Evolutionary conservation across 192 early-diverging fungal species (phyloP).

Genomic region (Borealophlyctis nickersoniae): DNA sequence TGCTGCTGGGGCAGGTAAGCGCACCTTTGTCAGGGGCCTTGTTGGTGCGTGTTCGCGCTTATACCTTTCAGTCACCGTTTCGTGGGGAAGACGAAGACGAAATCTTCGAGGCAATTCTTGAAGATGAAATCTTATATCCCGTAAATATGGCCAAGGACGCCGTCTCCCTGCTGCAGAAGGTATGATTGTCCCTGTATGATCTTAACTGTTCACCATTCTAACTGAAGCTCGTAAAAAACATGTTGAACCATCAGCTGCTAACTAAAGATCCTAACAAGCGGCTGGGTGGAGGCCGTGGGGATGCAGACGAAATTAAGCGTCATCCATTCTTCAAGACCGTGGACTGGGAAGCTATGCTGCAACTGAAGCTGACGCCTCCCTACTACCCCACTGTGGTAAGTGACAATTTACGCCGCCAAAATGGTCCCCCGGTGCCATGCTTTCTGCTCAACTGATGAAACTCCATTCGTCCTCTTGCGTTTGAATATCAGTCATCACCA

Average conservation of each 20-base stretch:
- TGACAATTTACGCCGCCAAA: too few relatives aligned
- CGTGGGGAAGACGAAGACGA: conserved; percentile 94
- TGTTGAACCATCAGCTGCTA: conserved; percentile 54
- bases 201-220: conserved; percentile 2
- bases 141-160: conserved; percentile 91
- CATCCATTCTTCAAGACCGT: conserved; percentile 94
- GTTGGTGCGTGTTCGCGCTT: too few relatives aligned
- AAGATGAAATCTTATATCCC: conserved; percentile 93
- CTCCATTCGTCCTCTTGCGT: not conserved
- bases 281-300: conserved; percentile 75
- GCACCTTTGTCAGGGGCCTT: too few relatives aligned
- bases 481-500: conserved; percentile 45
- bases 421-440: too few relatives aligned
- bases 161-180: conserved; percentile 85
- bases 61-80: conserved; percentile 94
- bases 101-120: conserved; percentile 96
- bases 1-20: conserved; percentile 62
- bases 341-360: conserved; percentile 95
- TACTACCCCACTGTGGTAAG: conserved; percentile 84
- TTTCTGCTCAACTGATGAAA: not conserved
- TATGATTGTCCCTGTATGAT: conserved; percentile 26
- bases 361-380: conserved; percentile 83
- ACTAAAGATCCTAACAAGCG: conserved; percentile 84
- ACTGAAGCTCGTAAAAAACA: conserved; percentile 6
- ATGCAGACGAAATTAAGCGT: conserved; percentile 89